Evolutionary conservation across 2,329 filamentous ascomycete species (phyloP), one percentile per base, ranked within the genome.

Genomic region (Fusarium irregulare): DNA sequence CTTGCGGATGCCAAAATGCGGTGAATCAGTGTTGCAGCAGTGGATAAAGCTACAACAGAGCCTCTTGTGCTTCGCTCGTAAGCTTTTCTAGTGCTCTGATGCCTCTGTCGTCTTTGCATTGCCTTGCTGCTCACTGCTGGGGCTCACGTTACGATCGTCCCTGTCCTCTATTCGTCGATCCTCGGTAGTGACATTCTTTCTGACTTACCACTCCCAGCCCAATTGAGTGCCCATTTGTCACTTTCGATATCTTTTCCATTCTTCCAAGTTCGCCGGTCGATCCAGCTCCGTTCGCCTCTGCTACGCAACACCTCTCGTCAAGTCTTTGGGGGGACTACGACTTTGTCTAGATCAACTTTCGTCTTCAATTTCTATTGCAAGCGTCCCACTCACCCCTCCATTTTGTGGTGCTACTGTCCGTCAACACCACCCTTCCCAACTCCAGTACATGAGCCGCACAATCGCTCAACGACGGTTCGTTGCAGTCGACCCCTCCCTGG

Each of bases 381-480:
- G 64, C 60, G 70, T 75, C 60, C 73, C 73, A 75, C 72, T 68
- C 70, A 68, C 55, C 66, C 73, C 66, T 73, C 73, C 63, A 60
- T 64, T 60, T 59, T 57, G 56, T 73, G 68, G 64, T 73, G 64
- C 68, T 67, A 68, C 68, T 73, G 71, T 67, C 69, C 56, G 63
- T 75, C 71, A 75, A 73, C 66, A 76, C 70, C 73, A 74, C 72
- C 65, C 68, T 70, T 70, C 63, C 71, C 60, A 49, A 51, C 59
- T 73, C 59, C 60, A 73, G 68, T 70, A 71, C 62, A 71, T 73
- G 71, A 76, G 66, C 72, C 72, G 73, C 71, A 74, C 71, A 69
- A 66, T 75, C 60, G 59, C 74, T 66, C 72, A 73, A 76, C 72
- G 56, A 73, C 74, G 49, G 73, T 75, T 76, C 74, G 73, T 71